Base-by-base conservation (phyloP, 257 asterid species). In the Anisodus acutangulus region DNA sequence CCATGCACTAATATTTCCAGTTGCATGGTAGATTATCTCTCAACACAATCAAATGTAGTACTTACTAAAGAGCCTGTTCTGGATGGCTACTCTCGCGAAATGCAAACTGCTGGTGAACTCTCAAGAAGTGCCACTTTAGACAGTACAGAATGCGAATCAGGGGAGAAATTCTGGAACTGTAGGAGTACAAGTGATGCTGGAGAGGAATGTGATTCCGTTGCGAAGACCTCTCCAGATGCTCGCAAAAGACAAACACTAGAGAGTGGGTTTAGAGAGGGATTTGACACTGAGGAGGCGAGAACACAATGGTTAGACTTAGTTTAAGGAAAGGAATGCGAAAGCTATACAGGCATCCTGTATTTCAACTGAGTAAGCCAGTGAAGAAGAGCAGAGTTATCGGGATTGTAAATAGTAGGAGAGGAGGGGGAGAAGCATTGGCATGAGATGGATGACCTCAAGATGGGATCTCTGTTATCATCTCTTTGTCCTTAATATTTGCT, bases 341-440 rank as follows among this genome's bases (percentile, higher is more conserved):
- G 88, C 92, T 94, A 31, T 82, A 92, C 85, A 80, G 87, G 72
- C 95, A 92, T 87, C 95, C 95, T 0, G 92, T 94, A 57, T 93
- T 94, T 85, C 96, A 91, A 83, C 68, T 91, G 85, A 92, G 89
- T 68, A 91, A 82, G 92, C 66, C 90, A 9, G 90, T 80, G 31
- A 90, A 90, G 87, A 92, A 90, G 86, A 88, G 83, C 16, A 83
- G 87, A 58, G 70, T 82, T 9, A 83, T 58, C 17, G 87, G 72
- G 67, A 72, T 43, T 86, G 91, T 90, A 88, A 84, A 88, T 86
- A 76, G 71, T 79, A 81, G 84, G 80, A 78, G 81, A 78, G 83
- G 70, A 82, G 88, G 83, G 49, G 83, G 80, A 83, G 89, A 88
- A 83, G 67, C 86, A 47, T 83, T 87, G 85, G 74, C 57, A 60